Evolutionary conservation across 2,329 filamentous ascomycete species (phyloP).

Genomic region (Diaporthe sp.): DNA sequence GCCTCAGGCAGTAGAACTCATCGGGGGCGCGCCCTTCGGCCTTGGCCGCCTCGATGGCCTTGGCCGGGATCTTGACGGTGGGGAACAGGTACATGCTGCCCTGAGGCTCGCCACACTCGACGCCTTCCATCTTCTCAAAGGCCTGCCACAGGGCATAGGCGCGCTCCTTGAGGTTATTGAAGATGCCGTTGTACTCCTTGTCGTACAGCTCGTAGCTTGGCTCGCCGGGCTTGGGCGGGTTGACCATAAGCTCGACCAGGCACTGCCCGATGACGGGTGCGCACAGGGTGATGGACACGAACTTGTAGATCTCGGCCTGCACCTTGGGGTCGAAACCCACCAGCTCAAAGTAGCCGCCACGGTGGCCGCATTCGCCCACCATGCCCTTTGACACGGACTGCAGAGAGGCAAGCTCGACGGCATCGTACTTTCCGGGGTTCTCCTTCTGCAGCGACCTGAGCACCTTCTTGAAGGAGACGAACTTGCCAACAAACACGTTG

Average conservation of each 20-base stretch:
- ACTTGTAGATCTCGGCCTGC: conserved; percentile 97
- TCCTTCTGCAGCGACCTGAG: conserved; percentile 86
- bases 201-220: conserved; percentile 88
- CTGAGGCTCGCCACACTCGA: conserved; percentile 90
- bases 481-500: conserved; percentile 95
- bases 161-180: conserved; percentile 81
- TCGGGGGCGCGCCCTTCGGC: conserved; percentile 83
- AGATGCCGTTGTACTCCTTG: conserved; percentile 88
- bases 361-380: conserved; percentile 98
- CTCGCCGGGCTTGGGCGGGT: conserved; percentile 87
- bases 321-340: conserved; percentile 89
- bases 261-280: conserved; percentile 96
- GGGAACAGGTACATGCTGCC: conserved; percentile 99
- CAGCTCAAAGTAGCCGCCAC: conserved; percentile 97
- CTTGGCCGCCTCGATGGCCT: conserved; percentile 82
- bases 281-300: conserved; percentile 96
- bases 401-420: conserved; percentile 89
- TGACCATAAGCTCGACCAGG: conserved; percentile 97
- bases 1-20: conserved; percentile 92
- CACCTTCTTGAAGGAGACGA: conserved; percentile 94
- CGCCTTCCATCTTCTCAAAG: conserved; percentile 95
- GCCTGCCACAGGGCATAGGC: conserved; percentile 90
- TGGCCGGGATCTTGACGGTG: conserved; percentile 83
- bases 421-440: conserved; percentile 81
- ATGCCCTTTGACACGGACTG: conserved; percentile 98